A percentile compares a stretch with the other conserved stretches of the same genome.
Conservation (phyloP, 371 early-diverging fungal species). For the Synchytrium microbalum region DNA sequence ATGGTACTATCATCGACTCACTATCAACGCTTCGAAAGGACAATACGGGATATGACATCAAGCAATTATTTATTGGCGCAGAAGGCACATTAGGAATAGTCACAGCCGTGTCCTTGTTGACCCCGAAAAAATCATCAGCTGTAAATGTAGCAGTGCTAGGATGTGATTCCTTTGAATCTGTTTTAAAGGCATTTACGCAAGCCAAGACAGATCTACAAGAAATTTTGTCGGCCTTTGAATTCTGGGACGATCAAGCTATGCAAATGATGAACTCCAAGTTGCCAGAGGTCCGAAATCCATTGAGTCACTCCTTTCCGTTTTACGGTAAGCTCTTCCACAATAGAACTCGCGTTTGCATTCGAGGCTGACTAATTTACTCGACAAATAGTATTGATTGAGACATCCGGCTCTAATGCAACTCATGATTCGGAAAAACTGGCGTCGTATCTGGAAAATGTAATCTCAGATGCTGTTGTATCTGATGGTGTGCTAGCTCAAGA, state of each 20-base stretch:
- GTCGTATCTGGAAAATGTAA: constrained; percentile 56
- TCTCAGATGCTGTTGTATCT: constrained; percentile 54
- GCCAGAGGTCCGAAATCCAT: constrained; percentile 23
- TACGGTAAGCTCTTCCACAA: too few species aligned
- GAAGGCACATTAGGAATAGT: constrained; percentile 83
- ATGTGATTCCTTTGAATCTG: background rate
- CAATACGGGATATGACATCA: constrained; percentile 74
- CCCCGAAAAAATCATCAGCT: constrained; percentile 53
- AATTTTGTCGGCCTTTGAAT: constrained; percentile 95
- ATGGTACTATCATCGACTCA: constrained; percentile 80
- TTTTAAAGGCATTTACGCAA: constrained; percentile 8
- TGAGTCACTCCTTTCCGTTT: too few species aligned
- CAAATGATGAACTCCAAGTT: constrained; percentile 62
- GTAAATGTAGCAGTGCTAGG: constrained; percentile 29
- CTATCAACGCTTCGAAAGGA: constrained; percentile 72
- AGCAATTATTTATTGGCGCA: constrained; percentile 90
- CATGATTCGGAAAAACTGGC: constrained; percentile 85
- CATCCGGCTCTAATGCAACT: constrained; percentile 80
- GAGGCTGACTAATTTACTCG: too few species aligned
- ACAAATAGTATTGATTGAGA: constrained; percentile 90
- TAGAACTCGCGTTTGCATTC: too few species aligned
- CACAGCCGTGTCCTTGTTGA: constrained; percentile 75
- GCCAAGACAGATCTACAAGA: constrained; percentile 79
- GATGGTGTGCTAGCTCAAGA: constrained; percentile 92
- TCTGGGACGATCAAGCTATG: constrained; percentile 73